These are phyloP conservation scores for Phanerodontia chrysosporium DNA, from an alignment of 768 basidiomycete species.

Conservation along the genomic window DNA sequence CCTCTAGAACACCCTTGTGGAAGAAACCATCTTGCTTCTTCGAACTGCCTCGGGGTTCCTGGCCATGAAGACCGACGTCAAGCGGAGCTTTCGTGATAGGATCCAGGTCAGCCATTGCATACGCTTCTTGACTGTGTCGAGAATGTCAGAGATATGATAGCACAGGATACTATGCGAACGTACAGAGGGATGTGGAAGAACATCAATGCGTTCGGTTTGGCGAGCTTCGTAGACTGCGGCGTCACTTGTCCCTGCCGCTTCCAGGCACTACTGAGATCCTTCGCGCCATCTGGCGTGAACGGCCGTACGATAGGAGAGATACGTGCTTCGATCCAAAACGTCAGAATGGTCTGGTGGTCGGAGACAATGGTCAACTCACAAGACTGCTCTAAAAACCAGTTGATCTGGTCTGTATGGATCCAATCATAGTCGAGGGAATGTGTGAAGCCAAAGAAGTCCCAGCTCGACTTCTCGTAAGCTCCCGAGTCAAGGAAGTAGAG, in stretches of 20 bases:
- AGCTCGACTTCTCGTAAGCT: constrained; percentile 57
- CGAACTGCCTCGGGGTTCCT: constrained; percentile 57
- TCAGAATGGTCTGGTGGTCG: not conserved
- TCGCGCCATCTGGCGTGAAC: constrained; percentile 71
- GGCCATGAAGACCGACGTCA: constrained; percentile 61
- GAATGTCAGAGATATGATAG: not conserved
- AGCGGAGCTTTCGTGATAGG: constrained; percentile 54
- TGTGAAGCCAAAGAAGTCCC: constrained; percentile 61
- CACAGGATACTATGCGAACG: constrained; percentile 20
- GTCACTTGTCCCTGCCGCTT: constrained; percentile 59
- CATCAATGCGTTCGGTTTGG: constrained; percentile 94
- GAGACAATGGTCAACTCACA: constrained; percentile 27
- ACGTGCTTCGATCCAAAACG: constrained; percentile 28
- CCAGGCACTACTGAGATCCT: constrained; percentile 69
- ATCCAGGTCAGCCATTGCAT: constrained; percentile 63
- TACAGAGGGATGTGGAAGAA: constrained; percentile 98
- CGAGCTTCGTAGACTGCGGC: constrained; percentile 53
- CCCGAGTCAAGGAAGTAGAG: constrained; percentile 92
- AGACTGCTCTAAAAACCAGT: constrained; percentile 88
- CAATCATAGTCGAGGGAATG: constrained; percentile 81
- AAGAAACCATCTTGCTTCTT: constrained; percentile 81
- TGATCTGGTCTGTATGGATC: constrained; percentile 76
- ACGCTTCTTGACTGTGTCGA: constrained; percentile 64
- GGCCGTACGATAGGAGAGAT: constrained; percentile 79
- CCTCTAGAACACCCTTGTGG: constrained; percentile 70